phyloP scores from a whole-genome alignment of 805 yeast genomes.

The Candida sithepensis region DNA sequence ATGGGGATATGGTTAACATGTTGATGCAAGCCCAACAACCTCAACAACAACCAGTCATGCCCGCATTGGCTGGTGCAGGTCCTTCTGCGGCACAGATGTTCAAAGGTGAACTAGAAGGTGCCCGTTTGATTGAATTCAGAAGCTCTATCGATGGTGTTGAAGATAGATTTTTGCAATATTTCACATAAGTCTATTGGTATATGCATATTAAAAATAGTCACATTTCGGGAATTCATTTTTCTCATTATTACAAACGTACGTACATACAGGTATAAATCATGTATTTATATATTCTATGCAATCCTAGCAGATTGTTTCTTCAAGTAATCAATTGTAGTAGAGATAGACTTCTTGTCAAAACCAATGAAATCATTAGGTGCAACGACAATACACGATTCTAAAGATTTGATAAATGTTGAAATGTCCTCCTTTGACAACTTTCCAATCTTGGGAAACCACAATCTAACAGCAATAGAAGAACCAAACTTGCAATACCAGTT shows the following conservation, averaged over 20 bases:
- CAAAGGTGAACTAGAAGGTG: constrained; percentile 67
- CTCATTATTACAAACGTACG: background rate
- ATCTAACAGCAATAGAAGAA: constrained; percentile 24
- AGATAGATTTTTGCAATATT: constrained; percentile 41
- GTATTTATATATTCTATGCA: background rate
- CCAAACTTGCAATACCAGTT: constrained; percentile 19
- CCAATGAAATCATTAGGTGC: constrained; percentile 3
- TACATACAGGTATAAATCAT: background rate
- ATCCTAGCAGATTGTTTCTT: background rate
- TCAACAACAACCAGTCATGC: constrained; percentile 27
- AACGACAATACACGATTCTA: background rate
- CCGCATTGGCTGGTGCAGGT: constrained; percentile 47
- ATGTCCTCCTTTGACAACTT: constrained; percentile 8
- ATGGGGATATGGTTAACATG: constrained; percentile 41
- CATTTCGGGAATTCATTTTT: background rate
- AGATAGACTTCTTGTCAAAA: constrained; percentile 4
- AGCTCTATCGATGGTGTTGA: constrained; percentile 62
- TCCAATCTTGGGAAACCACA: constrained; percentile 13
- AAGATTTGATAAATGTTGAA: constrained; percentile 1
- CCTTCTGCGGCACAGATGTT: constrained; percentile 63
- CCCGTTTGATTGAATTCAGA: constrained; percentile 38
- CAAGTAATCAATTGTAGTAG: constrained; percentile 3
- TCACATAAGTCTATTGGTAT: background rate
- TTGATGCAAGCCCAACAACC: constrained; percentile 40
- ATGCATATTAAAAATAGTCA: background rate